A percentile compares a stretch with the other conserved stretches of the same genome.
Evolutionary conservation across 2,329 filamentous ascomycete genomes (phyloP).

Genomic region (Cladosporium sp.): DNA sequence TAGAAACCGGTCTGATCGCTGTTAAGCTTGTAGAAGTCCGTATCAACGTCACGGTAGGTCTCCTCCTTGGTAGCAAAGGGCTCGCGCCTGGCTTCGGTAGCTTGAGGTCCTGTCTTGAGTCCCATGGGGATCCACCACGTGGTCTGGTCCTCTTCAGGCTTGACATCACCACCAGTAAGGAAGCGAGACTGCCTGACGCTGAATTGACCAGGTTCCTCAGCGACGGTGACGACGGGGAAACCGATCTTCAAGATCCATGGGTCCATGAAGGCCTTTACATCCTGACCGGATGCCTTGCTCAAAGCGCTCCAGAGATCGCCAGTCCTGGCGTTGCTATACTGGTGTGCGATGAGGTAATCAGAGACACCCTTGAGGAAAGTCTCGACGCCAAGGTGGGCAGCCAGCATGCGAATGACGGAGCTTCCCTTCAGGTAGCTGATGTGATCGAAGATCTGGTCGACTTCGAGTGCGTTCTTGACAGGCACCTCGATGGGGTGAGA

Average conservation of each 20-base stretch:
- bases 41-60: conserved; percentile 68
- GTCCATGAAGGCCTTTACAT: conserved; percentile 84
- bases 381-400: conserved; percentile 80
- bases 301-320: conserved; percentile 87
- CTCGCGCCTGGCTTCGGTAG: conserved; percentile 58
- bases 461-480: conserved; percentile 86
- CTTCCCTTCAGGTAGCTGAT: conserved; percentile 97
- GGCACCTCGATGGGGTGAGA: conserved; percentile 96
- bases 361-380: conserved; percentile 87
- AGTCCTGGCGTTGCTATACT: conserved; percentile 86
- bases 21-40: conserved; percentile 91
- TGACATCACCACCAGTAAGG: conserved; percentile 84
- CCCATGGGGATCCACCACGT: conserved; percentile 94
- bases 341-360: conserved; percentile 81
- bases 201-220: conserved; percentile 79
- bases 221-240: conserved; percentile 82
- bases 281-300: conserved; percentile 78
- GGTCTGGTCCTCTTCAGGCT: conserved; percentile 84
- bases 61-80: conserved; percentile 73
- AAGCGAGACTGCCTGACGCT: conserved; percentile 82
- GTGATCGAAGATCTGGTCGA: conserved; percentile 96
- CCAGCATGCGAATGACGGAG: conserved; percentile 94
- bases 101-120: conserved; percentile 68
- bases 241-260: conserved; percentile 95
- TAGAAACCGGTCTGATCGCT: conserved; percentile 85